Evolutionary conservation across 306 rosid species (phyloP).

Genomic region (Heteromeles arbutifolia): DNA sequence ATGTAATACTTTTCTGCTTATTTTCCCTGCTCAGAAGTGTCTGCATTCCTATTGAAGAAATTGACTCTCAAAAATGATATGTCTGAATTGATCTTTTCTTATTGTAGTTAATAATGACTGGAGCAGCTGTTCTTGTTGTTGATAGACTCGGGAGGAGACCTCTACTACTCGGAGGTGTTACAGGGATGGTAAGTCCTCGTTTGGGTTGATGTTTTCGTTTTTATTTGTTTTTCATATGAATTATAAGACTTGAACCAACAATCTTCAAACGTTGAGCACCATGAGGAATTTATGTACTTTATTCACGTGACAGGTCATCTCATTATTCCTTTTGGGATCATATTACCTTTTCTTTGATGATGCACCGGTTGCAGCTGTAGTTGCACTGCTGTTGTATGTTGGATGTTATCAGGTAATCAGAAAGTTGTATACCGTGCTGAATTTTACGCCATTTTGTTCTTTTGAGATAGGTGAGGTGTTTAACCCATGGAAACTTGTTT

Average conservation of each 20-base stretch:
- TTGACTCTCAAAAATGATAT: not conserved
- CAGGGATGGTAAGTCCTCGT: constrained; percentile 68
- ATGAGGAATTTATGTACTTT: not conserved
- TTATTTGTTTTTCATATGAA: not conserved
- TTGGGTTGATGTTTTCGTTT: not conserved
- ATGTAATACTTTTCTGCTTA: not conserved
- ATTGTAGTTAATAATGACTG: constrained; percentile 80
- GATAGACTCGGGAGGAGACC: constrained; percentile 98
- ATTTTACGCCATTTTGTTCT: not conserved
- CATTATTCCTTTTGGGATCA: constrained; percentile 81
- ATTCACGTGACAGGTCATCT: constrained; percentile 56
- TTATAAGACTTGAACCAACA: not conserved
- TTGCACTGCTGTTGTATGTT: constrained; percentile 74
- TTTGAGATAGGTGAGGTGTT: not conserved
- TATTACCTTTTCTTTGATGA: constrained; percentile 70
- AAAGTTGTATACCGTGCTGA: not conserved
- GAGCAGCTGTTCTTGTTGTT: constrained; percentile 68
- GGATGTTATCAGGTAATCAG: constrained; percentile 87
- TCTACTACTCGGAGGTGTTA: constrained; percentile 82
- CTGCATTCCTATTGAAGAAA: not conserved
- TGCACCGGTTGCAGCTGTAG: constrained; percentile 59
- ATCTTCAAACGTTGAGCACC: not conserved
- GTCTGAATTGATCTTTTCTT: constrained; percentile 6
- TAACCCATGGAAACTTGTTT: constrained; percentile 11
- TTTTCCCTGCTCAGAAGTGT: not conserved